Percentiles rank a stretch among this genome's conserved stretches.
phyloP scores from a whole-genome alignment of 78 protist genomes.

The Dictyostelium brefeldianum region DNA sequence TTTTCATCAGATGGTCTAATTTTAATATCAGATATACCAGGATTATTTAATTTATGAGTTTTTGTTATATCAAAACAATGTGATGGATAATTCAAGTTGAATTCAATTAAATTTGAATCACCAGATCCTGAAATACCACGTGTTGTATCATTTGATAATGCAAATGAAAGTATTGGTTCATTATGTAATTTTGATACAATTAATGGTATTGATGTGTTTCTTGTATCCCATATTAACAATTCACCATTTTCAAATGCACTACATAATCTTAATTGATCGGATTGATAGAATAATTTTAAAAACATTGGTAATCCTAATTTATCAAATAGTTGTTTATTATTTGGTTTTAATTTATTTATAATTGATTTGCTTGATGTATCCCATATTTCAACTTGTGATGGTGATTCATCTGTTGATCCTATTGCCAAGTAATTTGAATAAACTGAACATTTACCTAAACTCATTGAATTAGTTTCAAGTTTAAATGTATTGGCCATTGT shows the following conservation, averaged over 20 bases:
- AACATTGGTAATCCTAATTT: not conserved
- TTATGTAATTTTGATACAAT: not conserved
- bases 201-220: not conserved
- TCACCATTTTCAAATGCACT: conserved; percentile 67
- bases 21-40: conserved; percentile 52
- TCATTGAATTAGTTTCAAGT: conserved; percentile 55
- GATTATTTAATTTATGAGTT: conserved; percentile 42
- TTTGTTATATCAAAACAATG: conserved; percentile 30
- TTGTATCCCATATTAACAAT: conserved; percentile 50
- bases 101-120: conserved; percentile 27
- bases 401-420: not conserved
- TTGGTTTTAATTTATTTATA: conserved; percentile 8
- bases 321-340: conserved; percentile 49
- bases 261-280: conserved; percentile 17
- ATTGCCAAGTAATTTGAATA: not conserved
- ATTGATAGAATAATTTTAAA: not conserved
- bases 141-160: not conserved
- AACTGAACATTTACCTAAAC: conserved; percentile 43
- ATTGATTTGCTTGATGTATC: not conserved
- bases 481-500: not conserved
- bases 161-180: conserved; percentile 71
- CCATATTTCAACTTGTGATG: conserved; percentile 54
- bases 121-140: conserved; percentile 60
- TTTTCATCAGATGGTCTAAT: conserved; percentile 50
- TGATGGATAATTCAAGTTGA: conserved; percentile 27